These are phyloP conservation scores for Emergomyces africanus DNA, from an alignment of 2,329 filamentous ascomycete species.

Conservation along the genomic window DNA sequence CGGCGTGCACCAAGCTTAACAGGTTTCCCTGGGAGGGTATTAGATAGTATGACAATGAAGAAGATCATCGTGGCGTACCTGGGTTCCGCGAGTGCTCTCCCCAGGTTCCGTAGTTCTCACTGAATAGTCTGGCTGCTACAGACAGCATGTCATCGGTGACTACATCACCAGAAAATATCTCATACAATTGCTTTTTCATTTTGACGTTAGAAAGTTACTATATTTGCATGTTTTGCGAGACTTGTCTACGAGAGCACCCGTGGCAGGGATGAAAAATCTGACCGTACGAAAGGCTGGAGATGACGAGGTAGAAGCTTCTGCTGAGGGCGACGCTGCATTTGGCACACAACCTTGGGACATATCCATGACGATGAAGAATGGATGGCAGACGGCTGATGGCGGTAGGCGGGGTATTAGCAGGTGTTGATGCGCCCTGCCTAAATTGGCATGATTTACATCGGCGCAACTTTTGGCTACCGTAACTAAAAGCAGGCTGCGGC, in stretches of 20 bases:
- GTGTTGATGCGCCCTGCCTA: neutral
- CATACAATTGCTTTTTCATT: slow-evolving; percentile 8
- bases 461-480: neutral
- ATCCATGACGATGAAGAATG: neutral
- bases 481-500: neutral
- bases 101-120: slow-evolving; percentile 25
- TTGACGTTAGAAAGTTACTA: no score
- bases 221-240: no score
- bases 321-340: neutral
- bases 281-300: neutral
- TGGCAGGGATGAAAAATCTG: neutral
- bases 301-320: neutral
- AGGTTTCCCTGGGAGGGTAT: slow-evolving; percentile 2
- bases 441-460: neutral
- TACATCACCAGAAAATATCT: slow-evolving; percentile 16
- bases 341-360: neutral
- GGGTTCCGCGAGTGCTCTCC: slow-evolving; percentile 9
- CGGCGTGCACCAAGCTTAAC: slow-evolving; percentile 5
- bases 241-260: no score
- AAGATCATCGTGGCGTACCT: slow-evolving; percentile 11
- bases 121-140: slow-evolving; percentile 23
- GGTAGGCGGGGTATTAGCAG: neutral
- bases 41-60: no score
- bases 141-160: slow-evolving; percentile 26
- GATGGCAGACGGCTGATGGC: neutral